Evolutionary conservation across 805 yeast species (phyloP), one percentile per base, ranked within the genome.

Genomic region (Hanseniaspora pseudoguilliermondii): DNA sequence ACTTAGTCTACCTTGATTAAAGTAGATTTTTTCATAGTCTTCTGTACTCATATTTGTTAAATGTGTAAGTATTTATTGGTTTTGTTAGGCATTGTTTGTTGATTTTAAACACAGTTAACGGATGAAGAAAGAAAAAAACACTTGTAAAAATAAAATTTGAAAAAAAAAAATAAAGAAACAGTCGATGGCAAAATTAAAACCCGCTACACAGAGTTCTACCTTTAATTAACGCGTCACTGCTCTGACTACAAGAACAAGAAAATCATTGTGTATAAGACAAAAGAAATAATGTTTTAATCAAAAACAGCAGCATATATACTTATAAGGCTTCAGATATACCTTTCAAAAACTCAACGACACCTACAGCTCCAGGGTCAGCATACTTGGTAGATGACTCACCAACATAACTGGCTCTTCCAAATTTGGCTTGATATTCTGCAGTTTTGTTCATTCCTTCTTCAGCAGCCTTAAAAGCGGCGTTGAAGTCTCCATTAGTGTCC

Each of bases 351-450:
- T 68, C 86, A 38, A 81, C 84, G 25, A 90, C 71, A 3, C 97
- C 97, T 57, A 87, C 80, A 2, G 97, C 96, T 60, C 97, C 97
- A 5, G 97, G 96, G 64, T 90, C 97, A 1, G 96, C 95, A 34
- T 89, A 70, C 4, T 69, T 70, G n/a, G 70, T 68, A 29, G 63
- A 60, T 6, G 75, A 74, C n/a, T 85, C 86, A 27, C 86, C 88
- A 29, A 90, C 96, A 66, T 90, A 91, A 5, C 95, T 84, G 18
- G 97, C 96, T 64, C 97, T 80, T 34, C 97, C 97, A 62, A 91
- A 88, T 62, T 83, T 83, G 46, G 97, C 97, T 60, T 80, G 83
- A 60, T 86, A 71, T 39, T 79, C 72, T 50, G 82, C 81, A 0
- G 97, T 91, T 4, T 77, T 70, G 47, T 85, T 81, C 27, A 95